A percentile compares a stretch with the other conserved stretches of the same genome.
phyloP scores from a whole-genome alignment of 2,329 filamentous ascomycete species.

The Fusarium albosuccineum region DNA sequence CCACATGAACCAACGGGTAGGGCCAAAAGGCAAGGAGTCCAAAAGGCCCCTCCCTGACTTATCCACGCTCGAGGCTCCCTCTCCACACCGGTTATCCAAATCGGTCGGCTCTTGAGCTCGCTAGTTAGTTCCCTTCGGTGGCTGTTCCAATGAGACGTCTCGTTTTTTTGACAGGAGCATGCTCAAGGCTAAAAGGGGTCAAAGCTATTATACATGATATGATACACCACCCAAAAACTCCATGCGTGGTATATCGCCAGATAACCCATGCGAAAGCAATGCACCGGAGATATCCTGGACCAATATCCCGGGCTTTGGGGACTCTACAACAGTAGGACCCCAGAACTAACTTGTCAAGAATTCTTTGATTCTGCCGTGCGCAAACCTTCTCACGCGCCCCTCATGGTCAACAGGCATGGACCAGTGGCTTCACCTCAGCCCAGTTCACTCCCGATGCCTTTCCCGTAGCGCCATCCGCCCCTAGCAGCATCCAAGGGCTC shows the following conservation, averaged over 20 bases:
- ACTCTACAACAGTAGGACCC: conserved; percentile 18
- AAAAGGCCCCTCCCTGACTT: too few relatives aligned
- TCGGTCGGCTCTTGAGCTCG: conserved; percentile 37
- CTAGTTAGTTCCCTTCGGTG: conserved; percentile 13
- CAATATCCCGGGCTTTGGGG: conserved; percentile 11
- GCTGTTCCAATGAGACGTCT: conserved; percentile 34
- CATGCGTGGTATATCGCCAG: conserved; percentile 24
- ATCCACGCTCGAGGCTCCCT: conserved; percentile 33
- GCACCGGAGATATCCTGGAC: conserved; percentile 11
- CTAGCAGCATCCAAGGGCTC: conserved; percentile 65
- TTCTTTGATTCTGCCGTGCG: conserved; percentile 3
- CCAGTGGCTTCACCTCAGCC: conserved; percentile 45
- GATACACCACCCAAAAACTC: conserved; percentile 22
- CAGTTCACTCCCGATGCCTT: conserved; percentile 52
- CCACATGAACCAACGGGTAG: too few relatives aligned
- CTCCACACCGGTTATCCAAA: conserved; percentile 39
- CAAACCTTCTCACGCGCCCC: neutral
- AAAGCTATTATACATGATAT: conserved; percentile 27
- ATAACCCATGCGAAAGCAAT: conserved; percentile 25
- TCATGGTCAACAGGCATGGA: conserved; percentile 42
- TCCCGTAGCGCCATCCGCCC: conserved; percentile 45
- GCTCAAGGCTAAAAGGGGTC: conserved; percentile 32
- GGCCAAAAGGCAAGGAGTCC: too few relatives aligned
- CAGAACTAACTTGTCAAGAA: conserved; percentile 2
- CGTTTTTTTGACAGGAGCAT: neutral